Evolutionary conservation across 1,284 basidiomycete genomes (phyloP).

Genomic region (Mycena citricolor): DNA sequence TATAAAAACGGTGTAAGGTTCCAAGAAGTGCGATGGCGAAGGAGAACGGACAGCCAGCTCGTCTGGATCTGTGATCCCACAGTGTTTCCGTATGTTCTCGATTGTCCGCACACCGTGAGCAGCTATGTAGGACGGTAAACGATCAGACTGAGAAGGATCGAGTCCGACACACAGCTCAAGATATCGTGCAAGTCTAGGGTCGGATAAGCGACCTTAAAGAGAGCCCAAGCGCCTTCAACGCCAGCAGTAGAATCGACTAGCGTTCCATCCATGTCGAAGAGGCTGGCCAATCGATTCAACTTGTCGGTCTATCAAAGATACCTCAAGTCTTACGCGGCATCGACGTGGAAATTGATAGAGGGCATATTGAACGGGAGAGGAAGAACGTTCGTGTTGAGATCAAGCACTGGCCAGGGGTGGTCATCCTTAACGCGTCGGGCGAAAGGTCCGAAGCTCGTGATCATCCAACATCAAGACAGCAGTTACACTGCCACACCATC

Average conservation of each 20-base stretch:
- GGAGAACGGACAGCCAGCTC: constrained; percentile 57
- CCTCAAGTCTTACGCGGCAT: constrained; percentile 50
- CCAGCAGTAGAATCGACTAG: constrained; percentile 73
- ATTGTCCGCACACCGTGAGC: constrained; percentile 80
- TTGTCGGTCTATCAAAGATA: constrained; percentile 11
- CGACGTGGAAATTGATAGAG: constrained; percentile 46
- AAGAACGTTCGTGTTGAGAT: too few species aligned
- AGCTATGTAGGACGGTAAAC: constrained; percentile 40
- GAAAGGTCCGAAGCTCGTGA: too few species aligned
- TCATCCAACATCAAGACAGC: too few species aligned
- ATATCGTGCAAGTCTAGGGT: constrained; percentile 60
- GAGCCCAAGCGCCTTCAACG: constrained; percentile 73
- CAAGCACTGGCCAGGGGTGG: too few species aligned
- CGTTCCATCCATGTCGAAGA: constrained; percentile 82
- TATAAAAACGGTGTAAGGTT: constrained; percentile 28
- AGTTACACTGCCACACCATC: too few species aligned
- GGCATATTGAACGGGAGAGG: constrained; percentile 49
- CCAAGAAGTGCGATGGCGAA: constrained; percentile 4
- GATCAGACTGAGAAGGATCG: constrained; percentile 5
- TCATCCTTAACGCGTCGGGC: too few species aligned
- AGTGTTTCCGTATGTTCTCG: constrained; percentile 74
- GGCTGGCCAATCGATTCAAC: constrained; percentile 36
- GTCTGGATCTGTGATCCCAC: constrained; percentile 65
- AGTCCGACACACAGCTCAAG: constrained; percentile 51
- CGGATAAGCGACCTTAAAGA: constrained; percentile 64